phyloP scores from a whole-genome alignment of 768 basidiomycete species.

The Amanita rimosa region DNA sequence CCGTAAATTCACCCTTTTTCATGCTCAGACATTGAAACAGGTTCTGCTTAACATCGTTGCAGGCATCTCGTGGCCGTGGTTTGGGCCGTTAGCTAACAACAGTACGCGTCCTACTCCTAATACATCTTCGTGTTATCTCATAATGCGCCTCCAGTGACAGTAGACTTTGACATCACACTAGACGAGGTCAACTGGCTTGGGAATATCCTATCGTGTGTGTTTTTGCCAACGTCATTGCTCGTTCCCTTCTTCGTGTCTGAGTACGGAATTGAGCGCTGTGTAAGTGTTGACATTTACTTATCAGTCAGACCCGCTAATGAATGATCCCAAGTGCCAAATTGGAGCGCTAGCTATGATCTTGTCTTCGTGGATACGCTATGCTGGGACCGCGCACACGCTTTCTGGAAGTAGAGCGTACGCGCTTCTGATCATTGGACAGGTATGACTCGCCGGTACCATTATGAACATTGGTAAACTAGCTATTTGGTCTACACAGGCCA shows the following conservation, averaged over 20 bases:
- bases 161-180: slow-evolving; percentile 57
- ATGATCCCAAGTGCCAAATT: slow-evolving; percentile 43
- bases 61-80: slow-evolving; percentile 72
- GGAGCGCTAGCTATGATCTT: slow-evolving; percentile 43
- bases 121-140: not conserved
- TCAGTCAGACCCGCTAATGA: not conserved
- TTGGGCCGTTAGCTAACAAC: slow-evolving; percentile 69
- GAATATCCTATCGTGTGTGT: slow-evolving; percentile 52
- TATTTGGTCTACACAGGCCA: slow-evolving; percentile 33
- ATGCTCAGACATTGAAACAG: slow-evolving; percentile 13
- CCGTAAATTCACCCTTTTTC: not conserved
- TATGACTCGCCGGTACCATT: slow-evolving; percentile 14
- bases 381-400: slow-evolving; percentile 48
- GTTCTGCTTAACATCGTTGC: slow-evolving; percentile 49
- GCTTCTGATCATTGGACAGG: slow-evolving; percentile 64
- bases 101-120: slow-evolving; percentile 26
- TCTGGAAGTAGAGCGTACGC: slow-evolving; percentile 43
- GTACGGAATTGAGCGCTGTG: slow-evolving; percentile 53
- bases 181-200: slow-evolving; percentile 75
- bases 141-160: slow-evolving; percentile 27
- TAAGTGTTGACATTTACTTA: slow-evolving; percentile 20
- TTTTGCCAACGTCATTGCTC: slow-evolving; percentile 47
- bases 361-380: slow-evolving; percentile 72
- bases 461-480: not conserved
- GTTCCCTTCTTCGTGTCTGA: slow-evolving; percentile 46